Conservation (phyloP, 306 rosid species). For the Lupinus albus region DNA sequence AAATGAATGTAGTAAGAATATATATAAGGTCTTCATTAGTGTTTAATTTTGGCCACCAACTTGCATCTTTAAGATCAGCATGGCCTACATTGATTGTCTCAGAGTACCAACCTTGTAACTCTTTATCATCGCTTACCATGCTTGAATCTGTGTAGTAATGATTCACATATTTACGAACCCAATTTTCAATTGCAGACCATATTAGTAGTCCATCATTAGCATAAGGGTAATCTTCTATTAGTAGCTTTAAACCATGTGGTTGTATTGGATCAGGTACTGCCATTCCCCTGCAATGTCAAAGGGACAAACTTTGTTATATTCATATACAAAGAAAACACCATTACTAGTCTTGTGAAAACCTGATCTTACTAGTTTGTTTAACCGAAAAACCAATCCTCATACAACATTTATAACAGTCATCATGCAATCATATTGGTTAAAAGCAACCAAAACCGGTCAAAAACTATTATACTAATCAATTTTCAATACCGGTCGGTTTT, state of each 20-base stretch:
- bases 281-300: conserved; percentile 60
- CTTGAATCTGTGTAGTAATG: conserved; percentile 72
- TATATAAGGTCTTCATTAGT: conserved; percentile 62
- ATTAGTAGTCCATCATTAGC: conserved; percentile 80
- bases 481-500: no score
- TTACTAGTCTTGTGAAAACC: no score
- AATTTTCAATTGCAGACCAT: conserved; percentile 87
- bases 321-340: no score
- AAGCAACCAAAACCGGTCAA: no score
- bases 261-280: conserved; percentile 83
- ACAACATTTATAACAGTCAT: no score
- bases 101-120: conserved; percentile 83
- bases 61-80: conserved; percentile 63
- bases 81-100: conserved; percentile 95
- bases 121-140: conserved; percentile 59
- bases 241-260: conserved; percentile 81
- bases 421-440: no score
- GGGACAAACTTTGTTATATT: conserved; percentile 37
- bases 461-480: no score
- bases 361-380: no score
- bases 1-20: conserved; percentile 71
- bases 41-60: conserved; percentile 85
- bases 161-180: conserved; percentile 74
- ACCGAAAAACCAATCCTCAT: no score
- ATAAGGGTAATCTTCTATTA: conserved; percentile 82